Evolutionary conservation across 2,329 filamentous ascomycete species (phyloP).

Genomic region (Aspergillus sclerotialis): DNA sequence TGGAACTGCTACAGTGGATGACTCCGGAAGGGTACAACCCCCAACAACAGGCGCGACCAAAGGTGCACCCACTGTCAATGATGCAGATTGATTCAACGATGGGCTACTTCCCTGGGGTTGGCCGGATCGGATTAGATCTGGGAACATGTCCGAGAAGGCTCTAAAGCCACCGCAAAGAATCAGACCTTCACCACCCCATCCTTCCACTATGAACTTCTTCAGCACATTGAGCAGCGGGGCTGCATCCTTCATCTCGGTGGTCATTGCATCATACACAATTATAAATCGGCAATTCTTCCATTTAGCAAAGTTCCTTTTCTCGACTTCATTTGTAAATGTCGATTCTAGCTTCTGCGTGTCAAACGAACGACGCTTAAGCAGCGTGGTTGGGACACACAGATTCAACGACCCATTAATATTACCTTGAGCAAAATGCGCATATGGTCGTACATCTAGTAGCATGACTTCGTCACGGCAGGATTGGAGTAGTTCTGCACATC

Average conservation of each 20-base stretch:
- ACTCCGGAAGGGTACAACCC: slow-evolving; percentile 70
- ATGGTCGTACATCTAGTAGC: slow-evolving; percentile 78
- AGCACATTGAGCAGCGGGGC: slow-evolving; percentile 75
- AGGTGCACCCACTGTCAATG: slow-evolving; percentile 45
- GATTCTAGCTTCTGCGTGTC: slow-evolving; percentile 80
- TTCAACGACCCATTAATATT: slow-evolving; percentile 78
- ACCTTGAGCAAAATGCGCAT: slow-evolving; percentile 69
- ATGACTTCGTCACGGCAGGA: slow-evolving; percentile 51
- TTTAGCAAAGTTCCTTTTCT: slow-evolving; percentile 64
- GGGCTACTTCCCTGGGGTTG: slow-evolving; percentile 22
- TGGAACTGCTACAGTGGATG: slow-evolving; percentile 64
- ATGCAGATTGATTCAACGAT: slow-evolving; percentile 41
- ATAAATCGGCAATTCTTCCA: slow-evolving; percentile 73
- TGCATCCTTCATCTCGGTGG: slow-evolving; percentile 72
- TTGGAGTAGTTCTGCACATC: slow-evolving; percentile 53
- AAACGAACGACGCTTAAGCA: slow-evolving; percentile 85
- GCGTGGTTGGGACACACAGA: slow-evolving; percentile 87
- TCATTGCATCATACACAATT: slow-evolving; percentile 78
- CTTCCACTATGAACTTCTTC: slow-evolving; percentile 84
- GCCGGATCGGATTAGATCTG: slow-evolving; percentile 37
- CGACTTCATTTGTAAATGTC: slow-evolving; percentile 68
- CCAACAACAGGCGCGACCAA: slow-evolving; percentile 73
- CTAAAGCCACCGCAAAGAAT: slow-evolving; percentile 78
- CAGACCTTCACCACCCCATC: slow-evolving; percentile 65
- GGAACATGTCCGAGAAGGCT: slow-evolving; percentile 62